Conservation (phyloP, 257 asterid species). For the Nicotiana undulata region DNA sequence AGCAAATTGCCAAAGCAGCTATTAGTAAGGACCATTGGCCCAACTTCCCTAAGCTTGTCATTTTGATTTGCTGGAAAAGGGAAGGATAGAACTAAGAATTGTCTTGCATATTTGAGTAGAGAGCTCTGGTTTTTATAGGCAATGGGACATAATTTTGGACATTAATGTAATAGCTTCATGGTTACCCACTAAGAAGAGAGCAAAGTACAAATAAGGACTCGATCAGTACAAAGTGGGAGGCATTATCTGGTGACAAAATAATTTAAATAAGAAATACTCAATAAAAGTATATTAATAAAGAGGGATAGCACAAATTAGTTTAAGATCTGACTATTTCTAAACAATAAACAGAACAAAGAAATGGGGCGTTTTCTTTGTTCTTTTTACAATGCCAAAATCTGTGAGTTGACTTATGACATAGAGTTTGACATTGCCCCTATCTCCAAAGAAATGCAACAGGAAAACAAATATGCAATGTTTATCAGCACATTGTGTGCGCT, state of each 20-base stretch:
- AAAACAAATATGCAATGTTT: not conserved
- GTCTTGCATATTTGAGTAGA: no score
- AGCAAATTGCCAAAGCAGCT: not conserved
- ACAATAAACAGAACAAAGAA: not conserved
- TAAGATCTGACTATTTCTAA: not conserved
- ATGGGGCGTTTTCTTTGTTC: not conserved
- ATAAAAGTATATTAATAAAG: not conserved
- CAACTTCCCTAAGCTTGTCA: not conserved
- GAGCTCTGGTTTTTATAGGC: no score
- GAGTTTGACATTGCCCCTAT: not conserved
- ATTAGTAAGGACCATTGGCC: not conserved
- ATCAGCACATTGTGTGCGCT: not conserved
- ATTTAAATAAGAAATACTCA: not conserved
- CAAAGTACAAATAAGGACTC: no score
- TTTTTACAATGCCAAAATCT: not conserved
- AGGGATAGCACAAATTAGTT: not conserved
- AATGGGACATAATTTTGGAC: no score
- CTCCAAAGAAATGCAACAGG: not conserved
- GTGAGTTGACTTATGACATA: not conserved
- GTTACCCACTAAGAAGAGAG: no score
- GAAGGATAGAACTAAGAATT: no score
- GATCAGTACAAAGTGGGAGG: no score
- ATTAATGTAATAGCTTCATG: no score
- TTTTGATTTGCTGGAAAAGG: no score
- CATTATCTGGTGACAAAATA: no score